A percentile compares a stretch with the other conserved stretches of the same genome.
Evolutionary conservation across 805 yeast genomes (phyloP).

Genomic region (Candida stauntonica): DNA sequence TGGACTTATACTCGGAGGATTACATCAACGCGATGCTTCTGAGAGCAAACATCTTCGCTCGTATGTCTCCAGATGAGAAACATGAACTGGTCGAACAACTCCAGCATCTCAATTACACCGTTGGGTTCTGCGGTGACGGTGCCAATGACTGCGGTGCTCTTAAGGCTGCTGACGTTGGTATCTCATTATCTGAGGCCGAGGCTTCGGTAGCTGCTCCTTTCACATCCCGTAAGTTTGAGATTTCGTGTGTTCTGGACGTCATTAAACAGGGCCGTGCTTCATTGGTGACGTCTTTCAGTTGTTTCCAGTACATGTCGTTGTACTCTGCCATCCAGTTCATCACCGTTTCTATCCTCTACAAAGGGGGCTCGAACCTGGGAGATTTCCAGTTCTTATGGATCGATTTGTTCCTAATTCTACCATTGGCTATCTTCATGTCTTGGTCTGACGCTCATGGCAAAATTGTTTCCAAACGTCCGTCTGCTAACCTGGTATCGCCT

Average conservation of each 20-base stretch:
- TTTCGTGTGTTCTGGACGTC: slow-evolving; percentile 87
- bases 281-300: slow-evolving; percentile 89
- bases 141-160: slow-evolving; percentile 99
- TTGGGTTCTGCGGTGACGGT: slow-evolving; percentile 98
- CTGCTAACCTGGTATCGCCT: slow-evolving; percentile 88
- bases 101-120: slow-evolving; percentile 82
- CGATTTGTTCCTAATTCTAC: slow-evolving; percentile 84
- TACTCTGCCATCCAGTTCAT: slow-evolving; percentile 95
- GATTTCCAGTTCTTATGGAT: slow-evolving; percentile 96
- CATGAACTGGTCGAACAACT: slow-evolving; percentile 90
- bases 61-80: slow-evolving; percentile 99
- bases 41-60: slow-evolving; percentile 76
- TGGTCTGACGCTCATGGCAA: slow-evolving; percentile 79
- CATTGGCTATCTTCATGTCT: slow-evolving; percentile 95
- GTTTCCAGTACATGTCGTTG: slow-evolving; percentile 96
- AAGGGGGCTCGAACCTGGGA: slow-evolving; percentile 88
- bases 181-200: slow-evolving; percentile 94
- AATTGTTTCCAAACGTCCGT: slow-evolving; percentile 74
- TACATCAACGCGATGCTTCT: slow-evolving; percentile 58
- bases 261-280: slow-evolving; percentile 94
- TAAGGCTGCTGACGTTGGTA: slow-evolving; percentile 96
- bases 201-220: slow-evolving; percentile 99
- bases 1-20: slow-evolving; percentile 27
- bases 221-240: slow-evolving; percentile 85
- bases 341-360: slow-evolving; percentile 79